Conservation (phyloP, 805 yeast genomes). For the Hanseniaspora taiwanica region DNA sequence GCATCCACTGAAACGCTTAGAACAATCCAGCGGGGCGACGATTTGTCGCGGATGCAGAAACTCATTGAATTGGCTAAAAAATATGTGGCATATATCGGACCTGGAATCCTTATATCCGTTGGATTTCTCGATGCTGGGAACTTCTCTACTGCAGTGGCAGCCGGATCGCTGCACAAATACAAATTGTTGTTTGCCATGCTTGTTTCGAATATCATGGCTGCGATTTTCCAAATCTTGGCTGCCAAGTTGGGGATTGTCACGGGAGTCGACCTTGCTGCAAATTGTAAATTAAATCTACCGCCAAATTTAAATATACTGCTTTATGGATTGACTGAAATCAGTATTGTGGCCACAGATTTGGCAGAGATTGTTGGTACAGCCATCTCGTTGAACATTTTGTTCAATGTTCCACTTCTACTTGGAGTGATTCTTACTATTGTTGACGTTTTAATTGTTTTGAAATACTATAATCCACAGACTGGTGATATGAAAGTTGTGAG, state of each 20-base stretch:
- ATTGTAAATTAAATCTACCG: conserved; percentile 67
- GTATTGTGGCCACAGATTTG: conserved; percentile 83
- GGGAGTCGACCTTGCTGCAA: conserved; percentile 81
- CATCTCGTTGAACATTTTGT: conserved; percentile 64
- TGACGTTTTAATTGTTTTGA: conserved; percentile 65
- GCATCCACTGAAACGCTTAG: background rate
- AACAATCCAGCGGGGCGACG: background rate
- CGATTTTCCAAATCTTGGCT: conserved; percentile 71
- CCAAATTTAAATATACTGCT: conserved; percentile 41
- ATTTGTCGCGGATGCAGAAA: background rate
- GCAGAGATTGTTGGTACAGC: conserved; percentile 96
- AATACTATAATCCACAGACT: conserved; percentile 65
- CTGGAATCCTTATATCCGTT: conserved; percentile 89
- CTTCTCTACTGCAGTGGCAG: conserved; percentile 87
- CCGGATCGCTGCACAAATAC: conserved; percentile 79
- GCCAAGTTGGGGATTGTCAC: conserved; percentile 89
- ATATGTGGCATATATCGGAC: conserved; percentile 68
- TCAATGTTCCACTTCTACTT: conserved; percentile 53
- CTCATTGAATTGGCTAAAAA: conserved; percentile 21
- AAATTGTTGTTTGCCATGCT: conserved; percentile 66
- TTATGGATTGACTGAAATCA: conserved; percentile 67
- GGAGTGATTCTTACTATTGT: conserved; percentile 74
- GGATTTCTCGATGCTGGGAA: conserved; percentile 98
- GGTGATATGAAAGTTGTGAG: conserved; percentile 67
- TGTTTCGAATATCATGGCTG: conserved; percentile 74